These are phyloP conservation scores for Termitomyces bulborhizus DNA, from an alignment of 768 basidiomycete species.

Conservation along the genomic window DNA sequence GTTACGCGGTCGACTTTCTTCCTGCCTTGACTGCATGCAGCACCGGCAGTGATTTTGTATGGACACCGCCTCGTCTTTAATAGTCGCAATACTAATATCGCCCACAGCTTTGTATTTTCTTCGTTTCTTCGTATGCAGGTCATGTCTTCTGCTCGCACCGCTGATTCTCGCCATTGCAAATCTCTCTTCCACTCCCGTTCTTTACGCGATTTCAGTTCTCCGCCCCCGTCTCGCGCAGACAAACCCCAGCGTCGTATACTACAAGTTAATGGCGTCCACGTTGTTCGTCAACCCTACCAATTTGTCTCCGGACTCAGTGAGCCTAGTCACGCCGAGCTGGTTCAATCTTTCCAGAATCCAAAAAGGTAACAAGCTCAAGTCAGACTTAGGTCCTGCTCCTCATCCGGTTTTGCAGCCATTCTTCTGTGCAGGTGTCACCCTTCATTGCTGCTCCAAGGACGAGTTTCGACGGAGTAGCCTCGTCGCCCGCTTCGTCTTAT, in stretches of 20 bases:
- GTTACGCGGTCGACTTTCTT: constrained; percentile 5
- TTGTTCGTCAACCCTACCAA: constrained; percentile 1
- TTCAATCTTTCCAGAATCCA: constrained; percentile 1
- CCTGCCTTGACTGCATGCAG: constrained; percentile 11
- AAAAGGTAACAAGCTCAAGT: constrained; percentile 4
- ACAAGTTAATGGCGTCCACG: constrained; percentile 1
- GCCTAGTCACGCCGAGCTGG: background rate
- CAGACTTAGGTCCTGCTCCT: background rate
- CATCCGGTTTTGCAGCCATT: background rate
- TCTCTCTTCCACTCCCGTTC: constrained; percentile 12
- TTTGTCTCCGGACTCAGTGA: background rate
- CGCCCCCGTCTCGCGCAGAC: constrained; percentile 5
- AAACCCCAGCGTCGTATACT: constrained; percentile 8
- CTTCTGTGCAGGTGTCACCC: constrained; percentile 4
- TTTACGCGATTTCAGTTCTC: constrained; percentile 12
- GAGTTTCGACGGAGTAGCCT: background rate
- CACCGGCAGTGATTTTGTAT: background rate
- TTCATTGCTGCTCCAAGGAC: constrained; percentile 5
- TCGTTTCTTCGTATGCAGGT: constrained; percentile 8
- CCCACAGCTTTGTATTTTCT: constrained; percentile 4
- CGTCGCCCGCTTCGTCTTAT: constrained; percentile 2
- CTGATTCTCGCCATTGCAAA: constrained; percentile 4
- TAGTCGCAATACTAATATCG: background rate
- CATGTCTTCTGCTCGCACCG: constrained; percentile 11
- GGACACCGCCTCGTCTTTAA: background rate